A percentile compares a stretch with the other conserved stretches of the same genome.
Evolutionary conservation across 179 eudicot species (phyloP).

Genomic region (Spergularia azorica): DNA sequence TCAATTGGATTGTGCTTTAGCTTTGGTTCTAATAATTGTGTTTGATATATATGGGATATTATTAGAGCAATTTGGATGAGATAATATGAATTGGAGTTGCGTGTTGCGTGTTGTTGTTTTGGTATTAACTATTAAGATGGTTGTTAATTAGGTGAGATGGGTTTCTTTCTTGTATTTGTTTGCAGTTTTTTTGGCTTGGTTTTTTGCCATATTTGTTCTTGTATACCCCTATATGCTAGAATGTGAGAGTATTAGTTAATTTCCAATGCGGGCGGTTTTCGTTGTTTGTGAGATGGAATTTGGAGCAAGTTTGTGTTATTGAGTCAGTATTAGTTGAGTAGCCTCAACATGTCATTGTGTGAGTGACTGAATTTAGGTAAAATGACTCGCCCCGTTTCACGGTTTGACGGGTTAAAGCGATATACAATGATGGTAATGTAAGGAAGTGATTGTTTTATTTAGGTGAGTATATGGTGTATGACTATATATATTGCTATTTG

Average conservation of each 20-base stretch:
- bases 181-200: background rate
- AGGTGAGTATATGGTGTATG: background rate
- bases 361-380: too few species aligned
- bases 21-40: background rate
- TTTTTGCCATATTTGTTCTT: background rate
- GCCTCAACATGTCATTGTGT: too few species aligned
- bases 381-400: too few species aligned
- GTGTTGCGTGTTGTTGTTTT: background rate
- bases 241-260: background rate
- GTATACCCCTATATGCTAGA: background rate
- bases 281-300: too few species aligned
- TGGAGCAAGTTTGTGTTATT: too few species aligned
- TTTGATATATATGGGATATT: background rate
- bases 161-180: background rate
- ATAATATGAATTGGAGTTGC: background rate
- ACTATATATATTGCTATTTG: conserved; percentile 1
- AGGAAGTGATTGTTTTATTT: background rate
- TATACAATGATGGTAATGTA: background rate
- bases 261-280: background rate
- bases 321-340: too few species aligned
- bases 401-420: too few species aligned
- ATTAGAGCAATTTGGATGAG: background rate
- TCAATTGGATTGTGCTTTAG: too few species aligned
- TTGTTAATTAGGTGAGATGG: background rate
- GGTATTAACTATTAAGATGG: background rate